Percentiles rank a stretch among this genome's conserved stretches.
phyloP scores from a whole-genome alignment of 148 eudicot species.

The Vaccinium macrocarpon region DNA sequence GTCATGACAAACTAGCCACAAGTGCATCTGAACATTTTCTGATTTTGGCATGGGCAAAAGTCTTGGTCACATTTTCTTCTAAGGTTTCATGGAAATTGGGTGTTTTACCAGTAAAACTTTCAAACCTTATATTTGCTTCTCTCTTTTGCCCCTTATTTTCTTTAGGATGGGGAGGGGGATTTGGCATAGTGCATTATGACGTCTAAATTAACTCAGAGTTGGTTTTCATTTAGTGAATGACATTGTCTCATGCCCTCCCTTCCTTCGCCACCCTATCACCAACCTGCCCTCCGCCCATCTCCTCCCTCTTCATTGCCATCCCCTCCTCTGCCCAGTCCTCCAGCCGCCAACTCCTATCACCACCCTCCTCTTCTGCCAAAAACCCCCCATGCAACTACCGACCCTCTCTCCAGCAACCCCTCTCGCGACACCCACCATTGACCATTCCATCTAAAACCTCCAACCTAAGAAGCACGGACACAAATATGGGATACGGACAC shows the following conservation, averaged over 20 bases:
- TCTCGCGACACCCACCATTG: not conserved
- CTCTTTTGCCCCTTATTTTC: too few relatives aligned
- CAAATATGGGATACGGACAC: too few relatives aligned
- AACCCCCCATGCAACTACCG: not conserved
- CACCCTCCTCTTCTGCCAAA: not conserved
- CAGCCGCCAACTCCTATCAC: not conserved
- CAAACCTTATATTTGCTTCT: not conserved
- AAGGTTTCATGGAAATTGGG: not conserved
- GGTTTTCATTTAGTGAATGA: too few relatives aligned
- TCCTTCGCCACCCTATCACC: not conserved
- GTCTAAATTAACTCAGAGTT: too few relatives aligned
- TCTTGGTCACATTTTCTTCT: not conserved
- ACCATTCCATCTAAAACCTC: not conserved
- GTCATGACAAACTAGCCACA: not conserved
- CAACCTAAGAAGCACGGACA: too few relatives aligned
- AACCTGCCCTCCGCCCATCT: not conserved
- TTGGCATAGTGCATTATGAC: too few relatives aligned
- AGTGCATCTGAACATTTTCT: not conserved
- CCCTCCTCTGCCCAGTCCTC: not conserved
- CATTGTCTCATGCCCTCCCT: not conserved
- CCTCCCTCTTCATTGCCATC: not conserved
- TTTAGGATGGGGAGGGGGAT: too few relatives aligned
- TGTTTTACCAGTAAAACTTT: not conserved
- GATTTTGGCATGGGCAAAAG: not conserved
- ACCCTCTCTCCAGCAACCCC: not conserved